Conservation (phyloP, 2,329 filamentous ascomycete species). For the Elsinoe batatas region DNA sequence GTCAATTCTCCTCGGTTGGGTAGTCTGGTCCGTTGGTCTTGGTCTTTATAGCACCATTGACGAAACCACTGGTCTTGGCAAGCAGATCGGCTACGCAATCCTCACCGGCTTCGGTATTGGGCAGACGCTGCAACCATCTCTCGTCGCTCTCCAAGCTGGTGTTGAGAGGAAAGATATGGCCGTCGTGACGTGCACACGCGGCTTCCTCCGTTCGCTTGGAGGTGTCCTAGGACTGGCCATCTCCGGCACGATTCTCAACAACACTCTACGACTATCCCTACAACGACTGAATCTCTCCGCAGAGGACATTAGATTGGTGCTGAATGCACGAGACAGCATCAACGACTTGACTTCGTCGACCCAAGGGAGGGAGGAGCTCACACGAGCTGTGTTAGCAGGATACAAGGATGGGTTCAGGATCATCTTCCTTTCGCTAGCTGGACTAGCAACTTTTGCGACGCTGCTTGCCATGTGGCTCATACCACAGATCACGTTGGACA, state of each 20-base stretch:
- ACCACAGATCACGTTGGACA: conserved; percentile 24
- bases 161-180: conserved; percentile 29
- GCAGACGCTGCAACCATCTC: conserved; percentile 30
- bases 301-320: conserved; percentile 16
- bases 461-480: conserved; percentile 28
- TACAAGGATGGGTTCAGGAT: conserved; percentile 33
- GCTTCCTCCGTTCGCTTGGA: conserved; percentile 31
- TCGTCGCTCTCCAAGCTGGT: conserved; percentile 32
- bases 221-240: conserved; percentile 30
- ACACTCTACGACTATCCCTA: conserved; percentile 32
- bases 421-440: conserved; percentile 32
- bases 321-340: conserved; percentile 24
- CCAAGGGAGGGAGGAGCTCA: conserved; percentile 21
- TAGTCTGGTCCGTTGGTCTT: conserved; percentile 29
- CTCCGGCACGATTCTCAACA: conserved; percentile 27
- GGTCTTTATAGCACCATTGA: conserved; percentile 25
- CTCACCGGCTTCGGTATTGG: conserved; percentile 27
- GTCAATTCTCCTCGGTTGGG: conserved; percentile 38
- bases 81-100: conserved; percentile 26
- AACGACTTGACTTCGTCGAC: conserved; percentile 12
- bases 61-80: conserved; percentile 20
- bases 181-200: conserved; percentile 31
- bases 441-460: conserved; percentile 29
- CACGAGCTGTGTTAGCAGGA: conserved; percentile 25
- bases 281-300: conserved; percentile 46